A percentile compares a stretch with the other conserved stretches of the same genome.
Evolutionary conservation across 2,329 filamentous ascomycete species (phyloP).

Genomic region (Bipolaris zeicola): DNA sequence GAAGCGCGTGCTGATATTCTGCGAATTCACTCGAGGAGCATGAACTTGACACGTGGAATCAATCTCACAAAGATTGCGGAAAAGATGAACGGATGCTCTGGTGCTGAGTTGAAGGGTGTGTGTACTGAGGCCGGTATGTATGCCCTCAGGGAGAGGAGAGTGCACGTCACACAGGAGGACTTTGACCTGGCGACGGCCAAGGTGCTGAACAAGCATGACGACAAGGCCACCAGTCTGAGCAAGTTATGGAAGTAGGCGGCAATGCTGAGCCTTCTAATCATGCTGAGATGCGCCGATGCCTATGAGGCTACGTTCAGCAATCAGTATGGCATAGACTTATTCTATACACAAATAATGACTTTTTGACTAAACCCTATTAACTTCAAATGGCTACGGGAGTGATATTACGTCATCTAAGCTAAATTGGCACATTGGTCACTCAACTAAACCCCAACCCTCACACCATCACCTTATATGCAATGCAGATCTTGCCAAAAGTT

Average conservation of each 20-base stretch:
- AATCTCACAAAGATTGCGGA: constrained; percentile 98
- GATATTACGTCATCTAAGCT: constrained; percentile 12
- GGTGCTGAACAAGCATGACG: constrained; percentile 99
- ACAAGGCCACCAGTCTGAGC: constrained; percentile 90
- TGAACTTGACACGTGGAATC: constrained; percentile 98
- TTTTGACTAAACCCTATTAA: not conserved
- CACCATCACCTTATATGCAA: not conserved
- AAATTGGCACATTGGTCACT: not conserved
- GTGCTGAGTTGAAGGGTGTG: constrained; percentile 96
- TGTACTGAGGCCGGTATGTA: constrained; percentile 99
- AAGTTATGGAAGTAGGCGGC: constrained; percentile 77
- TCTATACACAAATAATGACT: constrained; percentile 15
- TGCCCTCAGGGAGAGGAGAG: constrained; percentile 88
- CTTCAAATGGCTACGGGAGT: not conserved
- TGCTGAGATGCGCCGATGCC: constrained; percentile 3
- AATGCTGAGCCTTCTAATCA: not conserved
- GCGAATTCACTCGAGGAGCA: constrained; percentile 94
- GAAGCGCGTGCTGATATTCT: constrained; percentile 97
- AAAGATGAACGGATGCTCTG: constrained; percentile 99
- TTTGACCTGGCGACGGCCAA: constrained; percentile 98
- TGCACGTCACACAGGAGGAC: constrained; percentile 98
- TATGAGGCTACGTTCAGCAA: constrained; percentile 20
- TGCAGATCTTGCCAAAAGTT: not conserved
- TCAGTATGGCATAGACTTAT: constrained; percentile 21
- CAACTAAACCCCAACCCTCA: not conserved